phyloP scores from a whole-genome alignment of 2,329 filamentous ascomycete genomes.

The Alternaria conjuncta region DNA sequence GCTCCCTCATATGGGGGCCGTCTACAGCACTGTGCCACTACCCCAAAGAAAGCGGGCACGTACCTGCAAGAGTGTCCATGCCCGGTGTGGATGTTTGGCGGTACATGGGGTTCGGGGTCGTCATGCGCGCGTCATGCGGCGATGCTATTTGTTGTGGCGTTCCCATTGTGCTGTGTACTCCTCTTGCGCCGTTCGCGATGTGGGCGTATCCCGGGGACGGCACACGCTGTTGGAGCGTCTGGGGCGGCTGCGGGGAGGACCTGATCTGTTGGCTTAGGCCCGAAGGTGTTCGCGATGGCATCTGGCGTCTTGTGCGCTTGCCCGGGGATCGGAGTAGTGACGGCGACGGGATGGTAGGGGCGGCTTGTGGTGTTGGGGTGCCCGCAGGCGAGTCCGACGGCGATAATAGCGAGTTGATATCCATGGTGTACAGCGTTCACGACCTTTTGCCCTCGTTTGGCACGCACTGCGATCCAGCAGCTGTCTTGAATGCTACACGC shows the following conservation, averaged over 20 bases:
- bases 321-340: slow-evolving; percentile 38
- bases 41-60: slow-evolving; percentile 23
- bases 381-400: slow-evolving; percentile 53
- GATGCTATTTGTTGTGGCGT: slow-evolving; percentile 40
- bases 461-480: background rate
- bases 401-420: slow-evolving; percentile 58
- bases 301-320: slow-evolving; percentile 41
- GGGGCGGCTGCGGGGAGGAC: slow-evolving; percentile 42
- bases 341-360: slow-evolving; percentile 34
- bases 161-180: slow-evolving; percentile 40
- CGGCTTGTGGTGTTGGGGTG: slow-evolving; percentile 43
- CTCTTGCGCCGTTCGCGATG: slow-evolving; percentile 39
- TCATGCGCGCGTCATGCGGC: slow-evolving; percentile 42
- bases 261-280: slow-evolving; percentile 53
- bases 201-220: slow-evolving; percentile 37
- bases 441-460: slow-evolving; percentile 1
- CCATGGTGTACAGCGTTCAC: slow-evolving; percentile 44
- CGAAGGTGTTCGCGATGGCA: slow-evolving; percentile 50
- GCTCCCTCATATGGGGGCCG: background rate
- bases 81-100: slow-evolving; percentile 54
- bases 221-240: slow-evolving; percentile 44
- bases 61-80: slow-evolving; percentile 58
- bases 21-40: background rate
- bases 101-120: slow-evolving; percentile 44
- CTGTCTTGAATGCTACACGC: slow-evolving; percentile 2